These are phyloP conservation scores for Ammopiptanthus mongolicus DNA, from an alignment of 306 rosid species.

Conservation along the genomic window DNA sequence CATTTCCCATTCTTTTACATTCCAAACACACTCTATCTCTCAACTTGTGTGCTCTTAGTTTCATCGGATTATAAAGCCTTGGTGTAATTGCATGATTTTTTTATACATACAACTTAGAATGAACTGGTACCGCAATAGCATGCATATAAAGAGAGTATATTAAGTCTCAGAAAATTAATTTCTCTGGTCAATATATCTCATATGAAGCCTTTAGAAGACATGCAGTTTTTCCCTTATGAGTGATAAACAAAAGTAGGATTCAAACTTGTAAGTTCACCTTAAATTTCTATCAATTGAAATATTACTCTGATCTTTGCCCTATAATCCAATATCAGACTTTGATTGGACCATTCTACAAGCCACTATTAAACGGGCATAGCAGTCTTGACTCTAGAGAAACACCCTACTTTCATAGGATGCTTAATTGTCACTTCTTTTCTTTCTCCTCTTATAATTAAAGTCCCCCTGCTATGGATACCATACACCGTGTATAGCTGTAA, in stretches of 20 bases:
- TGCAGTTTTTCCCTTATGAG: neutral
- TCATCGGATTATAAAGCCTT: neutral
- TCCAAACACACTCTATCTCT: neutral
- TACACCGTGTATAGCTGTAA: neutral
- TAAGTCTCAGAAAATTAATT: neutral
- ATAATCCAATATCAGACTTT: neutral
- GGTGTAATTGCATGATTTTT: neutral
- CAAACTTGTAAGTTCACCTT: conserved; percentile 3
- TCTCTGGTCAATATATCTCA: neutral
- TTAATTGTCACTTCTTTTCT: neutral
- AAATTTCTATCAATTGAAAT: neutral
- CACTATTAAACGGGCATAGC: neutral
- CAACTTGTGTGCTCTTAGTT: neutral
- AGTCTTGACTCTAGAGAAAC: neutral
- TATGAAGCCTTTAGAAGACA: neutral
- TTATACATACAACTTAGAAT: neutral
- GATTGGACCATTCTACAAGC: neutral
- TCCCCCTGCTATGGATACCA: neutral
- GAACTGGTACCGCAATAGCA: neutral
- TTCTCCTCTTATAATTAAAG: neutral
- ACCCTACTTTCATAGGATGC: neutral
- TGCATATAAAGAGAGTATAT: neutral
- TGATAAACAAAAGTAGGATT: neutral
- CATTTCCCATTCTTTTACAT: no score
- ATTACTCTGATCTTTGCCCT: neutral